Evolutionary conservation across 805 yeast genomes (phyloP), one percentile per base, ranked within the genome.

Genomic region (Pichia ethanolica): DNA sequence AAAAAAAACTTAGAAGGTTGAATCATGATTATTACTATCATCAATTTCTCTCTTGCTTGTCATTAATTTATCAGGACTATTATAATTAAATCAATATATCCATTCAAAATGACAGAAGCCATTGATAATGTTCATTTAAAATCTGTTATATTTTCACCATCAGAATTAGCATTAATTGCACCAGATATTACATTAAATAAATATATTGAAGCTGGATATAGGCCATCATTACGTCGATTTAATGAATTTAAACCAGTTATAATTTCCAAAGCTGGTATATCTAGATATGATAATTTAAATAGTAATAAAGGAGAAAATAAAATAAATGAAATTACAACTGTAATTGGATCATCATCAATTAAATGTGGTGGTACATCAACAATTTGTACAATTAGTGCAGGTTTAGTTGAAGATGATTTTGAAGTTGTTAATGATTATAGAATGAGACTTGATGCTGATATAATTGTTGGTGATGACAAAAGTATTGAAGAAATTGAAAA

Each of bases 151-250:
- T 89, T 89, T 63, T 83, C 93, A 1, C 91, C 96, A 0, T 85
- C 82, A 28, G 88, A 89, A 10, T 70, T 90, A 40, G 89, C 93
- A 1, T 71, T 93, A 46, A 77, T 90, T 36, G 88, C 95, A 2
- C 97, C 97, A 1, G 96, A 88, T 49, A 63, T 86, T 12, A 85
- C 91, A 5, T 71, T 90, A 41, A 85, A 86, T 61, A 77, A 95
- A 60, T 95, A 89, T 64, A 64, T 90, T 13, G 75, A 83, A 20
- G 69, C 80, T 20, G 91, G 93, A 0, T 60, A 84, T 26, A 81
- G 97, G 54, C 96, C 97, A 9, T 78, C 82, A 43, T 67, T 83
- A 45, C 76, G 97, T 42, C 72, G 74, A 35, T 79, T 82, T 59
- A 77, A 78, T 56, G 96, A 90, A 67, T 86, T 86, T 66, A 79